Evolutionary conservation across 2,329 filamentous ascomycete genomes (phyloP).

Genomic region (Dactylellina sp.): DNA sequence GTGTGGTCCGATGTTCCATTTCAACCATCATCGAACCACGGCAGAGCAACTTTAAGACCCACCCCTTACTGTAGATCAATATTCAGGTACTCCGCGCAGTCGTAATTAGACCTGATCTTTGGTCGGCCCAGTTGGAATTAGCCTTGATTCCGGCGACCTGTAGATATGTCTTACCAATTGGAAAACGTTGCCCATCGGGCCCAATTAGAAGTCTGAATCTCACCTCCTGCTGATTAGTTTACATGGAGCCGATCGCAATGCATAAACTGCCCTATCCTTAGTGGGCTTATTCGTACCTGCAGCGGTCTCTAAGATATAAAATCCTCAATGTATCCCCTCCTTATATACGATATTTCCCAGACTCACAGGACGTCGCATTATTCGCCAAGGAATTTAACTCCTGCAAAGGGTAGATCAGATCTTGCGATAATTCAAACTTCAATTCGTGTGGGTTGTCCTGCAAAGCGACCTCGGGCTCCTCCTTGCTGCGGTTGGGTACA

Average conservation of each 20-base stretch:
- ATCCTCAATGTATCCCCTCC: conserved; percentile 8
- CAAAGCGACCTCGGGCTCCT: background rate
- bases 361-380: conserved; percentile 32
- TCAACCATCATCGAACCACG: conserved; percentile 17
- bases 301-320: conserved; percentile 24
- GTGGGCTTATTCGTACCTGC: background rate
- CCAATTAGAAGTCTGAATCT: conserved; percentile 25
- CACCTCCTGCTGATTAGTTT: background rate
- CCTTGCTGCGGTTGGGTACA: conserved; percentile 20
- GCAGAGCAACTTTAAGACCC: conserved; percentile 6
- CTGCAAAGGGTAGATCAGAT: conserved; percentile 35
- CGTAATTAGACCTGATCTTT: background rate
- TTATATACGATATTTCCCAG: conserved; percentile 1
- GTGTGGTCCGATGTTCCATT: conserved; percentile 36
- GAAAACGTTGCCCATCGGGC: conserved; percentile 8
- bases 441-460: background rate
- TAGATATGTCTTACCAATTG: conserved; percentile 38
- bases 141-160: conserved; percentile 10
- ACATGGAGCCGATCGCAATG: conserved; percentile 1
- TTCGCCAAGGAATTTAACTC: conserved; percentile 26
- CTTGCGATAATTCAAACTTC: background rate
- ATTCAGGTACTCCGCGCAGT: conserved; percentile 4
- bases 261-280: conserved; percentile 24
- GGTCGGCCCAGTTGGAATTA: background rate
- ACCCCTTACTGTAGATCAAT: conserved; percentile 27